Conservation (phyloP, 345 rosid species). For the Angophora floribunda region DNA sequence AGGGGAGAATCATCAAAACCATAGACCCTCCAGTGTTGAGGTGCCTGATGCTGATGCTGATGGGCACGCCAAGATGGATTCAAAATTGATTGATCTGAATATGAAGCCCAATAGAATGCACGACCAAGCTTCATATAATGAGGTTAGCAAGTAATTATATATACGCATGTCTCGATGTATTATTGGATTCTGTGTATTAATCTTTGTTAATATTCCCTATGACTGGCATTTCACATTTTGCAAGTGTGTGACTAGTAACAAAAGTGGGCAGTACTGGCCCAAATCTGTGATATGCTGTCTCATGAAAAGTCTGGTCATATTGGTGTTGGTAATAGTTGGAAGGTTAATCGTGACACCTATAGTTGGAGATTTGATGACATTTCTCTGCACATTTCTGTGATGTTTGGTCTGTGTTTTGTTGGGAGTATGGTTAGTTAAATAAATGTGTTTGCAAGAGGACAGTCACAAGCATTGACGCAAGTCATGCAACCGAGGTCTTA, state of each 20-base stretch:
- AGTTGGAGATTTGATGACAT: neutral
- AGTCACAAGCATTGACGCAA: neutral
- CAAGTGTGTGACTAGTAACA: neutral
- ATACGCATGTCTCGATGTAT: neutral
- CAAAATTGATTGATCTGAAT: constrained; percentile 65
- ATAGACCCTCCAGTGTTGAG: constrained; percentile 9
- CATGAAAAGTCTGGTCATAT: neutral
- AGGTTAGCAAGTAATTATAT: constrained; percentile 21
- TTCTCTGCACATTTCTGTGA: neutral
- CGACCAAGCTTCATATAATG: constrained; percentile 44
- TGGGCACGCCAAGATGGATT: constrained; percentile 20
- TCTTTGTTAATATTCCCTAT: neutral
- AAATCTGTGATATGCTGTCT: neutral
- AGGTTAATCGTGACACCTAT: neutral
- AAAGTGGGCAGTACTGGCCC: neutral
- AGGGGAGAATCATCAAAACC: constrained; percentile 29
- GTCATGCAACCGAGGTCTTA: neutral
- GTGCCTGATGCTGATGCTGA: constrained; percentile 18
- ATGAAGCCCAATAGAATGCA: constrained; percentile 48
- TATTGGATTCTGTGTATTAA: neutral
- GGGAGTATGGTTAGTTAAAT: neutral
- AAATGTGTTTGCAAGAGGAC: neutral
- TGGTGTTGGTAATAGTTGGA: neutral
- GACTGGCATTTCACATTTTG: neutral
- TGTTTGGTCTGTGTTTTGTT: neutral